Base-by-base conservation (phyloP, 495 filamentous ascomycete genomes). In the Hypoxylon intermedium region DNA sequence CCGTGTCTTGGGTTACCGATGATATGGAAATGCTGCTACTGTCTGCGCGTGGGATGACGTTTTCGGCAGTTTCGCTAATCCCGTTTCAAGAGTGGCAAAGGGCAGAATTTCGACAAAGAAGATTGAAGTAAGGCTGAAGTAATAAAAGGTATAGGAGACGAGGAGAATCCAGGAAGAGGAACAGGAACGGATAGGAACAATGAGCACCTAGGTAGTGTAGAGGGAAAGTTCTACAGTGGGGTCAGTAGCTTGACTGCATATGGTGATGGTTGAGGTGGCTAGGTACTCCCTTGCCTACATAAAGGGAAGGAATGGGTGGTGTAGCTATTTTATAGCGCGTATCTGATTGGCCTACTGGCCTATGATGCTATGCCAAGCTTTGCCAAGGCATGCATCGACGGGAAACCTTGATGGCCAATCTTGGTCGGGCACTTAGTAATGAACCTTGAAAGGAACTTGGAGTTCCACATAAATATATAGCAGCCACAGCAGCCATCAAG, bases 381-480 rank as follows among this genome's bases (percentile, higher is more conserved):
- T 49, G 48, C 47, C 48, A 53, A 64, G 31, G 6, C n/a, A 21
- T 41, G 42, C 47, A 26, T 20, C 26, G 36, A 63, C 34, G 60
- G 43, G 49, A 33, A n/a, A 64, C 60, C 60, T 64, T 64, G 60
- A 64, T 64, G 60, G 60, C 60, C 60, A 64, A 45, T 59, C 49
- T 49, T 33, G 30, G 41, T 44, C 19, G 40, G 1, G 12, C 43
- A 20, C 42, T 63, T 63, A 58, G 54, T 64, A 58, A 64, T 49
- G 40, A 12, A 33, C 2, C 30, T 12, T 9, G n/a, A 34, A 49
- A 26, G 24, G 31, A 33, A 61, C 36, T 50, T 5, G 13, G 4
- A 30, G 46, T 34, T 28, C 52, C 46, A 63, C 23, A 44, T 43
- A 49, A 49, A 49, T 33, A 12, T 16, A 16, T 18, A 9, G 15